A percentile compares a stretch with the other conserved stretches of the same genome.
phyloP scores from a whole-genome alignment of 768 basidiomycete species.

The Pleurotus giganteus region DNA sequence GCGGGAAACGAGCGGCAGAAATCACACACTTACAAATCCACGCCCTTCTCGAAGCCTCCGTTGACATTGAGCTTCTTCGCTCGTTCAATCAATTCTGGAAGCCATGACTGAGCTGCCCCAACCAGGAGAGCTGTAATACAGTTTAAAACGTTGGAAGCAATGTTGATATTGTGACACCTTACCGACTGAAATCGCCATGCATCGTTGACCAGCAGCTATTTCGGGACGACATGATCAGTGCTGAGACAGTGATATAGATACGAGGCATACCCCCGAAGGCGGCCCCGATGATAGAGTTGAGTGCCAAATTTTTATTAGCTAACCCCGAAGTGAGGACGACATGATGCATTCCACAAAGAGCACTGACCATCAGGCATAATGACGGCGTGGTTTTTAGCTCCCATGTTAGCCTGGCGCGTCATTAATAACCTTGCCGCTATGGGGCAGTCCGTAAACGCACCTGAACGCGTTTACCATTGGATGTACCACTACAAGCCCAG shows the following conservation, averaged over 20 bases:
- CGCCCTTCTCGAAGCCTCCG: slow-evolving; percentile 85
- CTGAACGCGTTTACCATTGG: slow-evolving; percentile 87
- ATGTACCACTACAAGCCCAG: slow-evolving; percentile 57
- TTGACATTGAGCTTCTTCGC: slow-evolving; percentile 78
- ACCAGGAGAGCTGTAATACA: slow-evolving; percentile 67
- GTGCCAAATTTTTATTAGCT: slow-evolving; percentile 90
- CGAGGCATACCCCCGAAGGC: slow-evolving; percentile 76
- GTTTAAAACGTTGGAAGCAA: not conserved
- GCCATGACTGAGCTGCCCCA: slow-evolving; percentile 75
- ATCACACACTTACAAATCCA: slow-evolving; percentile 63
- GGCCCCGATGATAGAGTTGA: slow-evolving; percentile 92
- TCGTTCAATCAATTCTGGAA: slow-evolving; percentile 82
- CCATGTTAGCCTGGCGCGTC: slow-evolving; percentile 54
- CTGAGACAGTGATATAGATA: slow-evolving; percentile 9
- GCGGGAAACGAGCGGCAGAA: not conserved
- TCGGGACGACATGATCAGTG: slow-evolving; percentile 11
- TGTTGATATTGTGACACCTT: not conserved
- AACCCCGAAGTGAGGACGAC: not conserved
- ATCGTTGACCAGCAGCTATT: slow-evolving; percentile 91
- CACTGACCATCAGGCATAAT: slow-evolving; percentile 87
- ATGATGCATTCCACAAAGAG: not conserved
- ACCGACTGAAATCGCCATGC: slow-evolving; percentile 96
- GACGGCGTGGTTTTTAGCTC: slow-evolving; percentile 96
- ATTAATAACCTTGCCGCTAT: not conserved
- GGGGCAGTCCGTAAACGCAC: slow-evolving; percentile 26